Conservation (phyloP, 441 rosid genomes). For the Rhodomyrtus psidioides region DNA sequence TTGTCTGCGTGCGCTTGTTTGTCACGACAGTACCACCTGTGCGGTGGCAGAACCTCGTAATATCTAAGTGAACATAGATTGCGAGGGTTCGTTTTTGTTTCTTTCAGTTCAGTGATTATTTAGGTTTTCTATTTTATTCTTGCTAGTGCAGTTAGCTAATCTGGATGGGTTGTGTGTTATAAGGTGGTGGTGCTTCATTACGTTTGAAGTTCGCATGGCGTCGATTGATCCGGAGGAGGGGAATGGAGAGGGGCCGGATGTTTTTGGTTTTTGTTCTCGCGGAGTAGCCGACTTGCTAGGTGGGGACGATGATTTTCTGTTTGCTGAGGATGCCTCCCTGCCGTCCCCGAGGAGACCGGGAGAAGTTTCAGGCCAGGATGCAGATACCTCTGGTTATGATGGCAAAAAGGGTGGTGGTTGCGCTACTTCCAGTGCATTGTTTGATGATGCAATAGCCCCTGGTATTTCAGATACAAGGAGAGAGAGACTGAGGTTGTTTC, state of each 20-base stretch:
- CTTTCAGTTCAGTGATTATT: not conserved
- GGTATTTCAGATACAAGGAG: slow-evolving; percentile 30
- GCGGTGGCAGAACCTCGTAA: not conserved
- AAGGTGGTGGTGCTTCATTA: slow-evolving; percentile 6
- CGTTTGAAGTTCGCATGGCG: slow-evolving; percentile 15
- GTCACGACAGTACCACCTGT: not conserved
- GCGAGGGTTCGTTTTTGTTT: not conserved
- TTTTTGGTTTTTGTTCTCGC: slow-evolving; percentile 29
- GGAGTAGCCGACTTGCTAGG: slow-evolving; percentile 25
- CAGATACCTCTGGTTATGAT: not conserved
- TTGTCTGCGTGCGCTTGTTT: not conserved
- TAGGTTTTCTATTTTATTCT: not conserved
- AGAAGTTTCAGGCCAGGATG: not conserved
- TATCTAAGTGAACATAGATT: not conserved
- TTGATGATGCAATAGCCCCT: slow-evolving; percentile 18
- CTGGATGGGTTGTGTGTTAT: not conserved
- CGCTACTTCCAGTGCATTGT: slow-evolving; percentile 9
- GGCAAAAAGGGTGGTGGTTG: not conserved
- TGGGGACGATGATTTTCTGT: slow-evolving; percentile 18
- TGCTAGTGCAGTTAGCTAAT: not conserved
- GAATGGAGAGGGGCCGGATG: slow-evolving; percentile 29
- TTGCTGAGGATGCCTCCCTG: slow-evolving; percentile 4
- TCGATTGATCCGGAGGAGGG: slow-evolving; percentile 12
- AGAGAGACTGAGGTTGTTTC: slow-evolving; percentile 29
- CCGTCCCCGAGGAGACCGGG: not conserved